These are phyloP conservation scores for Avena atlantica DNA, from an alignment of 176 grass and related monocot genomes.

Conservation along the genomic window DNA sequence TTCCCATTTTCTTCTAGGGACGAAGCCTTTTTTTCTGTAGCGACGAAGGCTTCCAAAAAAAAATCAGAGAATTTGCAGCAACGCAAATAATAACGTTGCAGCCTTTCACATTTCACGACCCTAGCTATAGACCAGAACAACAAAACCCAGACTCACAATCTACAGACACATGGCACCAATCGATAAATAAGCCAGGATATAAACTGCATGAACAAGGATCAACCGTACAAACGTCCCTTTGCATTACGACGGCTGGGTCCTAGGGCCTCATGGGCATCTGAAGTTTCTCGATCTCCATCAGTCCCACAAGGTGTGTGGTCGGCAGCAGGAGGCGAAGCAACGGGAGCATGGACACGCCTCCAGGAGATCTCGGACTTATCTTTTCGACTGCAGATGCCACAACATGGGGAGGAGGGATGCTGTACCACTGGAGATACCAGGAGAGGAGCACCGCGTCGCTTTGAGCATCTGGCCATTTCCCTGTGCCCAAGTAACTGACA, in stretches of 20 bases:
- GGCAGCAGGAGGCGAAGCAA: slow-evolving; percentile 73
- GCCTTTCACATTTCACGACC: background rate
- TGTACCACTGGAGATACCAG: slow-evolving; percentile 94
- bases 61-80: too few species aligned
- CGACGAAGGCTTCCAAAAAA: too few species aligned
- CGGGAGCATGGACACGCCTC: slow-evolving; percentile 62
- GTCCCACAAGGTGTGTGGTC: slow-evolving; percentile 60
- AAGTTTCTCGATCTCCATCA: slow-evolving; percentile 78
- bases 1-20: too few species aligned
- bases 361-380: slow-evolving; percentile 42
- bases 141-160: background rate
- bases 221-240: background rate
- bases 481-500: slow-evolving; percentile 59
- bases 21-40: too few species aligned
- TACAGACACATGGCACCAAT: background rate
- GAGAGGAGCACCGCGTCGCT: slow-evolving; percentile 65
- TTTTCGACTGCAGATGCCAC: slow-evolving; percentile 60
- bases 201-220: background rate
- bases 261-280: slow-evolving; percentile 33
- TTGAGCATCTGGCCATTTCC: slow-evolving; percentile 63
- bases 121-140: background rate
- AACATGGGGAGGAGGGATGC: slow-evolving; percentile 72
- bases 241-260: background rate
- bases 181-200: background rate
- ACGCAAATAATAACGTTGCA: background rate